Percentiles rank a stretch among this genome's conserved stretches.
phyloP scores from a whole-genome alignment of 176 grass and related monocot species.

The Carex kokanica region DNA sequence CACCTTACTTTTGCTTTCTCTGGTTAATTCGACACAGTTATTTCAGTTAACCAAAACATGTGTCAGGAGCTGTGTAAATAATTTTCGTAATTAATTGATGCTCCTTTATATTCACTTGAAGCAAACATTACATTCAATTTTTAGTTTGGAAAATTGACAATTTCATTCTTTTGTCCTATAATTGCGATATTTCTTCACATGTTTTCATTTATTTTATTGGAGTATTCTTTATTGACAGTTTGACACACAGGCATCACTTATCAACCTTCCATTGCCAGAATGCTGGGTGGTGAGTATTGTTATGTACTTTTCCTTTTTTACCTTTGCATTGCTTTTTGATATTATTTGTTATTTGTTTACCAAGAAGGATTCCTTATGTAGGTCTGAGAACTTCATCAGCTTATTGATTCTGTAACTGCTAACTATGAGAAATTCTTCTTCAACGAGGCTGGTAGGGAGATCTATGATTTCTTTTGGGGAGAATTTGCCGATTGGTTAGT shows the following conservation, averaged over 20 bases:
- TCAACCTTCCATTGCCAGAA: slow-evolving; percentile 74
- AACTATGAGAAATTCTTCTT: slow-evolving; percentile 99
- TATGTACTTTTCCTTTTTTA: slow-evolving; percentile 27
- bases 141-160: background rate
- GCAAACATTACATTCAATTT: background rate
- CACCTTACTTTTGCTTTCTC: background rate
- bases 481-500: slow-evolving; percentile 88
- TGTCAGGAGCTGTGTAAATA: slow-evolving; percentile 6
- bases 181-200: background rate
- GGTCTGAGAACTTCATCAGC: slow-evolving; percentile 92
- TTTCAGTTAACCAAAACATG: background rate
- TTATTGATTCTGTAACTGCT: slow-evolving; percentile 71
- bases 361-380: slow-evolving; percentile 35
- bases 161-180: background rate
- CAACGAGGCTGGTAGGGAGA: slow-evolving; percentile 94
- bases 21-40: background rate
- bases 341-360: slow-evolving; percentile 24
- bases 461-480: slow-evolving; percentile 96
- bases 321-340: background rate
- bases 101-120: background rate
- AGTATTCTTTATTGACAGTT: slow-evolving; percentile 44
- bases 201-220: slow-evolving; percentile 23
- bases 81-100: background rate
- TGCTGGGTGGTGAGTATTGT: slow-evolving; percentile 81
- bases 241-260: slow-evolving; percentile 62